Evolutionary conservation across 306 rosid species (phyloP), one percentile per base, ranked within the genome.

Genomic region (Cyclanthera cordifolia): DNA sequence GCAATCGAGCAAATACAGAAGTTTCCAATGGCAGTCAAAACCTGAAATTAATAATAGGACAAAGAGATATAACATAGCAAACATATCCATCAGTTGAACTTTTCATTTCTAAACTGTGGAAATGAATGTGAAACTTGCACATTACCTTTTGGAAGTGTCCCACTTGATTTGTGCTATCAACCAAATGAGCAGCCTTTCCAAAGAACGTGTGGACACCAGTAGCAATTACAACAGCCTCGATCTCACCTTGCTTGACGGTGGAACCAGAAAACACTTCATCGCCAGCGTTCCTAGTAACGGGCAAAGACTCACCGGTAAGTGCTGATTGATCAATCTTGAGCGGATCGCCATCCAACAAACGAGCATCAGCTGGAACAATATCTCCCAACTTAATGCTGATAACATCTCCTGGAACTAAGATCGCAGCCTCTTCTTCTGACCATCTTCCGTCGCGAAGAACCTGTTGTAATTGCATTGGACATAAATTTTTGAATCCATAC

Each of bases 191-290:
- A 70, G 97, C 97, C 82, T 91, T 91, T 30, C 97, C 97, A 13
- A 91, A 91, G 88, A 91, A 91, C 73, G 97, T 88, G 69, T 88
- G 96, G 0, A 91, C 96, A 1, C 97, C 96, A 10, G 97, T 91
- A 15, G 97, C 97, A 14, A 88, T 86, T 1, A 91, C 96, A 74
- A 91, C 66, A 19, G 97, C 97, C 82, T 91, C 96, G 50, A 91
- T 43, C 82, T 91, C 97, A 45, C 96, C 97, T 78, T 91, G 97
- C 75, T 91, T 88, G 13, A 88, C 97, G 0, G 97, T 91, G 73
- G 97, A 91, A 9, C 97, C 96, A 0, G 97, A 91, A 83, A 82
- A 91, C 75, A 87, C 85, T 78, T 88, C 95, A 50, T 88, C 87
- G 3, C 87, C 89, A 0, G 97, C 51, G 46, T 16, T 1, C 76